Evolutionary conservation across 2,329 filamentous ascomycete genomes (phyloP).

Genomic region (Fusarium sp.): DNA sequence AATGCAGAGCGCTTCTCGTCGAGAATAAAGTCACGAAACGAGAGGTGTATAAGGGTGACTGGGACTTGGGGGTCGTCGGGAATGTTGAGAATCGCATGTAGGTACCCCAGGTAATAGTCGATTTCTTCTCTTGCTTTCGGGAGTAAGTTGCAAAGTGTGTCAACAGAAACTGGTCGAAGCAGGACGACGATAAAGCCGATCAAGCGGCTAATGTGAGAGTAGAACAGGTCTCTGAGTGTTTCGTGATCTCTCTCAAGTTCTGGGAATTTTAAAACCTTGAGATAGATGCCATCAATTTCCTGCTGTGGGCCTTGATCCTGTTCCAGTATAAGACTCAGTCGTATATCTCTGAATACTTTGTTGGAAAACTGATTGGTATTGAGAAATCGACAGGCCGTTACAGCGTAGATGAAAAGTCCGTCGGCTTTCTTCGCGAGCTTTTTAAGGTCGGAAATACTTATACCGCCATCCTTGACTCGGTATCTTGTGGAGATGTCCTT

Average conservation of each 20-base stretch:
- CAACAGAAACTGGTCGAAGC: not conserved
- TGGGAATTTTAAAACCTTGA: not conserved
- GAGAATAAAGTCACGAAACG: constrained; percentile 17
- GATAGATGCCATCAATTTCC: constrained; percentile 12
- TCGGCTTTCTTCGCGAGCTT: not conserved
- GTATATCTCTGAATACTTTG: not conserved
- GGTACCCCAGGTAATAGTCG: not conserved
- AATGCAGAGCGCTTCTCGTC: not conserved
- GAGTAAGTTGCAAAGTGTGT: not conserved
- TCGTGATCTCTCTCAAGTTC: no score
- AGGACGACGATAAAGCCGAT: constrained; percentile 1
- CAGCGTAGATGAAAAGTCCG: constrained; percentile 27
- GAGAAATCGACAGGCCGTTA: constrained; percentile 11
- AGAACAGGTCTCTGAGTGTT: not conserved
- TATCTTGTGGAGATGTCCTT: not conserved
- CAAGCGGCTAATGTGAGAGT: not conserved
- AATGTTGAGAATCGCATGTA: not conserved
- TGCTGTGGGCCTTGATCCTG: not conserved
- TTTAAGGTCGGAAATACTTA: not conserved
- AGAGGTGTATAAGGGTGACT: constrained; percentile 4
- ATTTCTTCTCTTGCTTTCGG: no score
- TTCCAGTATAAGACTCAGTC: not conserved
- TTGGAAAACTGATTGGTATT: not conserved
- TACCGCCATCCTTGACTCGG: not conserved
- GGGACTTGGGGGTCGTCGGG: not conserved